Conservation (phyloP, 352 stramenopile genomes). For the Phytophthora capsici region DNA sequence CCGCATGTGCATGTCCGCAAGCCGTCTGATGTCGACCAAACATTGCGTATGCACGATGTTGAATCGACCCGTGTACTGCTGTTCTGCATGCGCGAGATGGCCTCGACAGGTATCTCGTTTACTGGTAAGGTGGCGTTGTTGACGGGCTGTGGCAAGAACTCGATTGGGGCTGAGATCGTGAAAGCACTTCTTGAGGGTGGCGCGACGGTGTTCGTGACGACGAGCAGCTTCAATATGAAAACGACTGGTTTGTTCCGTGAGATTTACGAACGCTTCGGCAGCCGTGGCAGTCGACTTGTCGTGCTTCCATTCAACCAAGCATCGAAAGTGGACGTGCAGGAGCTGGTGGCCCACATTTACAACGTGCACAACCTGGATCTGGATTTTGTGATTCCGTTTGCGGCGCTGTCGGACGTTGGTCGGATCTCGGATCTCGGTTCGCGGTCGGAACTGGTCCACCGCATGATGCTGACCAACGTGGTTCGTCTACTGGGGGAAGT, state of each 20-base stretch:
- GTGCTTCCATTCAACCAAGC: conserved; percentile 89
- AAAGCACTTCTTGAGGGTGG: conserved; percentile 87
- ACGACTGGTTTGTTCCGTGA: conserved; percentile 69
- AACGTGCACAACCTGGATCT: conserved; percentile 80
- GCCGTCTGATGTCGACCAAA: conserved; percentile 75
- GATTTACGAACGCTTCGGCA: conserved; percentile 88
- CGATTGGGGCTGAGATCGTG: conserved; percentile 85
- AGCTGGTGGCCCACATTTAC: conserved; percentile 85
- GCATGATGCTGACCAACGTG: conserved; percentile 91
- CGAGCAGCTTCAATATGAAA: conserved; percentile 74
- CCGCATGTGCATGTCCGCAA: conserved; percentile 85
- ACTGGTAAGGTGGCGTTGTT: conserved; percentile 84
- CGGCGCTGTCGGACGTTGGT: conserved; percentile 81
- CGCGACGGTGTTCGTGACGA: conserved; percentile 87
- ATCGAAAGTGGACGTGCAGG: conserved; percentile 77
- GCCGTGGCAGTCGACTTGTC: conserved; percentile 77
- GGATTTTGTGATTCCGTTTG: conserved; percentile 89
- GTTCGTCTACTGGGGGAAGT: conserved; percentile 84
- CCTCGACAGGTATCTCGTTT: conserved; percentile 83
- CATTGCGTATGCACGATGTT: conserved; percentile 82
- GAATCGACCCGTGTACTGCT: conserved; percentile 81
- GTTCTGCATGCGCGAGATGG: conserved; percentile 88
- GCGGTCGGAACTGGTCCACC: conserved; percentile 81
- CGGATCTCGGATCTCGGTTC: conserved; percentile 81
- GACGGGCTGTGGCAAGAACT: conserved; percentile 86